Conservation (phyloP, 2,329 filamentous ascomycete species). For the Pseudophaeomoniella oleicola region DNA sequence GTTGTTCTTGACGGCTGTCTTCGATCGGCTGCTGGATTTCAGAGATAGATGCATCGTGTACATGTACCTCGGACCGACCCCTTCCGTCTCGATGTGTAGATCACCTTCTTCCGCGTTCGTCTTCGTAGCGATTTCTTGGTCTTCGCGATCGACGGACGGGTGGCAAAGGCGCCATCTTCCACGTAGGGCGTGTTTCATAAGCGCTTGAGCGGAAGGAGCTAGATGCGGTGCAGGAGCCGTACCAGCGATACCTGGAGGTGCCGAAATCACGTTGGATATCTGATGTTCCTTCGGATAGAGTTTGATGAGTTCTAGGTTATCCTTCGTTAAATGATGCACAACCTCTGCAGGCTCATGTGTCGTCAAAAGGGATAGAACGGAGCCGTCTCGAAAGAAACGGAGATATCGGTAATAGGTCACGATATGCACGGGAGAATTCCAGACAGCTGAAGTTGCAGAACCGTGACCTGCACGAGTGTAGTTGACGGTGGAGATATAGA, state of each 20-base stretch:
- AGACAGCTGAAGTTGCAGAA: slow-evolving; percentile 55
- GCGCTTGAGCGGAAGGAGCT: slow-evolving; percentile 25
- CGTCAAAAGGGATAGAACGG: slow-evolving; percentile 64
- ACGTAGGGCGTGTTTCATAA: slow-evolving; percentile 54
- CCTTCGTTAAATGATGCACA: slow-evolving; percentile 65
- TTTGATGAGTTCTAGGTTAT: slow-evolving; percentile 35
- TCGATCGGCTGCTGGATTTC: slow-evolving; percentile 38
- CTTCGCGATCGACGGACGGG: slow-evolving; percentile 17
- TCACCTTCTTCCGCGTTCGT: slow-evolving; percentile 38
- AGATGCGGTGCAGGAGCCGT: slow-evolving; percentile 16
- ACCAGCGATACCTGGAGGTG: slow-evolving; percentile 7
- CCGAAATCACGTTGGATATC: slow-evolving; percentile 3
- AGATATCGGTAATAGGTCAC: slow-evolving; percentile 98
- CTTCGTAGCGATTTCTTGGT: slow-evolving; percentile 20
- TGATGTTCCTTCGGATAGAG: slow-evolving; percentile 1
- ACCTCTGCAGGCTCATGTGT: slow-evolving; percentile 75
- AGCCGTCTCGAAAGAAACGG: slow-evolving; percentile 84
- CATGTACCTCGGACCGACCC: slow-evolving; percentile 61
- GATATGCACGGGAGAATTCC: slow-evolving; percentile 76
- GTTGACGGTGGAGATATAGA: slow-evolving; percentile 94
- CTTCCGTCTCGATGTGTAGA: slow-evolving; percentile 74
- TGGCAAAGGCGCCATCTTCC: slow-evolving; percentile 54
- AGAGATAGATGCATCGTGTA: slow-evolving; percentile 71
- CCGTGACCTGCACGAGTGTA: slow-evolving; percentile 74
- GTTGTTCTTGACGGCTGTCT: slow-evolving; percentile 56